Conservation (phyloP, 257 asterid species). For the Agastache rugosa region DNA sequence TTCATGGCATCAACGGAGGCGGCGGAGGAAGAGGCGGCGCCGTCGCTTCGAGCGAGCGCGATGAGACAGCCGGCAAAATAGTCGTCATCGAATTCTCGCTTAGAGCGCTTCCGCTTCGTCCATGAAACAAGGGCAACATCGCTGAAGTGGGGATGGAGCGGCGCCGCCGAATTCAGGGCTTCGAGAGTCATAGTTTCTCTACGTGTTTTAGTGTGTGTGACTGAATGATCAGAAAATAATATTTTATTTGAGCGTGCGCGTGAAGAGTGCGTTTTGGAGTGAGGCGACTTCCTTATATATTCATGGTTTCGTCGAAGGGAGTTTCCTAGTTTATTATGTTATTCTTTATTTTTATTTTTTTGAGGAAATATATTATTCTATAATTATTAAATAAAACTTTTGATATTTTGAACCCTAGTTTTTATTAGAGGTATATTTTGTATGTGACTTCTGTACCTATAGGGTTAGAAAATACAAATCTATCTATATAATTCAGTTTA, state of each 20-base stretch:
- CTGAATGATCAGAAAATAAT: neutral
- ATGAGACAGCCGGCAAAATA: constrained; percentile 29
- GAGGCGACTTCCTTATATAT: too few species aligned
- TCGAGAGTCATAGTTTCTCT: constrained; percentile 23
- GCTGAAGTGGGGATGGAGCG: neutral
- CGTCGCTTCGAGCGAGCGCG: constrained; percentile 31
- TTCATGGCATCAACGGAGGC: neutral
- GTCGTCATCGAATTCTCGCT: constrained; percentile 9
- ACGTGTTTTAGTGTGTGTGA: neutral
- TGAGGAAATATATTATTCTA: too few species aligned
- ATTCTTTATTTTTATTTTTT: too few species aligned
- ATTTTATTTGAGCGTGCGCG: neutral
- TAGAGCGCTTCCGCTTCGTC: constrained; percentile 25
- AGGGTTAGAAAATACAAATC: too few species aligned
- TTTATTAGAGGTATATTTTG: too few species aligned
- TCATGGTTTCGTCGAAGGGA: too few species aligned
- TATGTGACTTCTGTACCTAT: too few species aligned
- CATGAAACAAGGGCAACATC: neutral
- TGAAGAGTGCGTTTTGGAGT: neutral
- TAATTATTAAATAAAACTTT: too few species aligned
- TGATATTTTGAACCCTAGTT: too few species aligned
- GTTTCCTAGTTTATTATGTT: too few species aligned
- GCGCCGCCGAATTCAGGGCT: constrained; percentile 8
- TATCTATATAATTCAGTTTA: too few species aligned
- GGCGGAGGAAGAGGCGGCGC: neutral